Percentiles rank a stretch among this genome's conserved stretches.
phyloP scores from a whole-genome alignment of 163 green algal genomes.

The Scenedesmus sp. region DNA sequence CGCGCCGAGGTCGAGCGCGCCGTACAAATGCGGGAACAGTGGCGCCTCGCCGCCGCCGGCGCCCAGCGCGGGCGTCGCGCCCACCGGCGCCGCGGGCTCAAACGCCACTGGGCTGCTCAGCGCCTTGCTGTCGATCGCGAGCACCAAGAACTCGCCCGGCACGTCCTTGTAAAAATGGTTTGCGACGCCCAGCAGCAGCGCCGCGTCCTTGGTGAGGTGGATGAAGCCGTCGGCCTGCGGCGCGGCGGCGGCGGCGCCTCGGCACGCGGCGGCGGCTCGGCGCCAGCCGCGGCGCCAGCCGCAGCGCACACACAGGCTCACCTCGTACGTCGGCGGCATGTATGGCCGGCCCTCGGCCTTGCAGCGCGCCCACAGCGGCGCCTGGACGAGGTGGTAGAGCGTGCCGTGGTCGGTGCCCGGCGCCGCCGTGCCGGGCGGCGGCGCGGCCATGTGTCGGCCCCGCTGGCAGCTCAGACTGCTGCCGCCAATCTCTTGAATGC shows the following conservation, averaged over 20 bases:
- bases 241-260: background rate
- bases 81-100: constrained; percentile 76
- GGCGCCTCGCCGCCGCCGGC: background rate
- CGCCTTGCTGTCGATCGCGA: constrained; percentile 60
- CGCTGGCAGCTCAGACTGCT: too few relatives aligned
- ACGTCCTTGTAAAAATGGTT: constrained; percentile 81
- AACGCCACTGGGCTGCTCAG: constrained; percentile 70
- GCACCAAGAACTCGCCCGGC: constrained; percentile 52
- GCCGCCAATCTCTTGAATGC: too few relatives aligned
- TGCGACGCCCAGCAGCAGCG: constrained; percentile 69
- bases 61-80: constrained; percentile 50
- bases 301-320: constrained; percentile 27
- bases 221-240: constrained; percentile 73
- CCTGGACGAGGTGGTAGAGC: constrained; percentile 65
- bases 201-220: constrained; percentile 71
- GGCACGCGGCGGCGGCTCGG: background rate
- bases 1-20: constrained; percentile 40
- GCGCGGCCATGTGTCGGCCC: too few relatives aligned
- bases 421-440: too few relatives aligned
- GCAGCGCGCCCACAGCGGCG: constrained; percentile 43
- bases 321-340: constrained; percentile 67
- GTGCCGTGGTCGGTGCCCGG: background rate
- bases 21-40: constrained; percentile 81
- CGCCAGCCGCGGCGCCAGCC: background rate
- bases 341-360: constrained; percentile 49